Evolutionary conservation across 2,329 filamentous ascomycete genomes (phyloP).

Genomic region (Clonostachys solani): DNA sequence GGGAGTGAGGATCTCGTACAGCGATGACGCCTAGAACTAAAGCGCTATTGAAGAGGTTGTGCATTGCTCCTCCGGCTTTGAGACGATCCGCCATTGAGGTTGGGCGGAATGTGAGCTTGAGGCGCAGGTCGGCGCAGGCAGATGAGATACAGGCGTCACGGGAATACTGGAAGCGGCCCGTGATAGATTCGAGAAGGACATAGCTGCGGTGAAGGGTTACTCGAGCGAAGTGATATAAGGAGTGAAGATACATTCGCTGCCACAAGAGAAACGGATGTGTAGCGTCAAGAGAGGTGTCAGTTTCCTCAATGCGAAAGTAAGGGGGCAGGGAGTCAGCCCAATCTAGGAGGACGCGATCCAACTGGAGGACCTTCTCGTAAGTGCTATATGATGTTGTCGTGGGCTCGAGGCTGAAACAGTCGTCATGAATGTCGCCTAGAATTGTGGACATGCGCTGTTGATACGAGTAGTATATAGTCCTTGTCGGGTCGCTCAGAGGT

Average conservation of each 20-base stretch:
- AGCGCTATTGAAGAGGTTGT: conserved; percentile 34
- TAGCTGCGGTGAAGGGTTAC: conserved; percentile 33
- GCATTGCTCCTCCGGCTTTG: conserved; percentile 18
- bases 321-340: conserved; percentile 24
- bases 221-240: conserved; percentile 30
- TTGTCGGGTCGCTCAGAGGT: conserved; percentile 21
- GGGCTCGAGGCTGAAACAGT: conserved; percentile 22
- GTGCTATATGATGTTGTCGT: conserved; percentile 4
- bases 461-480: conserved; percentile 21
- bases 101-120: too few relatives aligned
- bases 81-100: conserved; percentile 24
- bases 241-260: conserved; percentile 31
- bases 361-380: conserved; percentile 27
- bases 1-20: conserved; percentile 11
- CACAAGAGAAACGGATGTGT: conserved; percentile 21
- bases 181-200: conserved; percentile 30
- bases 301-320: conserved; percentile 24
- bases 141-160: conserved; percentile 32
- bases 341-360: conserved; percentile 22
- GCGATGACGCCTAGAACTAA: conserved; percentile 24
- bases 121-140: conserved; percentile 30
- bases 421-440: conserved; percentile 31
- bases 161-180: conserved; percentile 28
- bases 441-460: conserved; percentile 25
- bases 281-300: conserved; percentile 22